A percentile compares a stretch with the other conserved stretches of the same genome.
These are phyloP conservation scores for Mimosa bimucronata DNA, from an alignment of 306 rosid species.

Conservation along the genomic window DNA sequence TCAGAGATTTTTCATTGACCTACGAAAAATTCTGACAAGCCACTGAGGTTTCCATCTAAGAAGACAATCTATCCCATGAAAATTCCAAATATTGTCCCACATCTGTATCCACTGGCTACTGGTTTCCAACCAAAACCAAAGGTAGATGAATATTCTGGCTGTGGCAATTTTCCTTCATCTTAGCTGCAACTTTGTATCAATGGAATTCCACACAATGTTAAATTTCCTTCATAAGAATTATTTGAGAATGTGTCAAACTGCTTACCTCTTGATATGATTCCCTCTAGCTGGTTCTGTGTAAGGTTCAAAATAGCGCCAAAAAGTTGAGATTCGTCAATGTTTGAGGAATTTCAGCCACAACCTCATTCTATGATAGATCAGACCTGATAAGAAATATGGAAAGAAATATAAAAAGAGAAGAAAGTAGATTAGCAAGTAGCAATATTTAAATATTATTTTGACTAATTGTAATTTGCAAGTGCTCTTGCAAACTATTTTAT, in stretches of 20 bases:
- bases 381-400: too few species aligned
- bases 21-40: too few species aligned
- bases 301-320: background rate
- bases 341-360: constrained; percentile 4
- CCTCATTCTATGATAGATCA: too few species aligned
- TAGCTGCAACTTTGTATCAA: background rate
- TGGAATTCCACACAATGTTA: background rate
- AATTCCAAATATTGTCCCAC: background rate
- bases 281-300: background rate
- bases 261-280: too few species aligned
- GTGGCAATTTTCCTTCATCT: background rate
- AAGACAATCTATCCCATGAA: background rate
- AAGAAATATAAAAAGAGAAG: too few species aligned
- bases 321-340: constrained; percentile 22
- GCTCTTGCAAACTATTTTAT: too few species aligned
- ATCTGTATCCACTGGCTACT: background rate
- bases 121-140: background rate
- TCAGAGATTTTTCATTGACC: too few species aligned
- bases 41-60: too few species aligned
- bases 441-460: too few species aligned
- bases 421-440: too few species aligned
- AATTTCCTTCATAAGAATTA: background rate
- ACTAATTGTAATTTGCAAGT: too few species aligned
- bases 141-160: background rate
- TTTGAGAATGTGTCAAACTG: background rate